phyloP scores from a whole-genome alignment of 1,139 yeast species.

The Blastobotrys apis region DNA sequence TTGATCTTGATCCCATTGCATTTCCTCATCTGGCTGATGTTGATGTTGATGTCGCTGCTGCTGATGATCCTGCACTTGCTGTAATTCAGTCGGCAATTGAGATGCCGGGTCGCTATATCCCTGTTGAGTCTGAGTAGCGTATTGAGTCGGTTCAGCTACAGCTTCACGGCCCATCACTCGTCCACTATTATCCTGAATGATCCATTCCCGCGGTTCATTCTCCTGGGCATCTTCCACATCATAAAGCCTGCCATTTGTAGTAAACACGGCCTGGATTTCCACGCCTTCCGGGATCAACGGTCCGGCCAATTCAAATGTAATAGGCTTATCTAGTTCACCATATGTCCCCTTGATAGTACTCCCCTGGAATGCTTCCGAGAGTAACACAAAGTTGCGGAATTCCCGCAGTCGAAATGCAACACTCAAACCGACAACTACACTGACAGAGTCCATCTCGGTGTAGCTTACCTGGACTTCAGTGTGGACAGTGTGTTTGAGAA shows the following conservation, averaged over 20 bases:
- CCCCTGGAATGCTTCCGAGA: conserved; percentile 22
- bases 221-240: conserved; percentile 9
- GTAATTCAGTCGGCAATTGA: background rate
- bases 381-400: conserved; percentile 24
- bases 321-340: conserved; percentile 29
- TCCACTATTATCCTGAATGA: background rate
- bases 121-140: conserved; percentile 9
- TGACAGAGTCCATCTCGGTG: conserved; percentile 26
- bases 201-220: background rate
- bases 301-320: conserved; percentile 21
- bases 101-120: background rate
- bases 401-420: conserved; percentile 32
- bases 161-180: conserved; percentile 1
- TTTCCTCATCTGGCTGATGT: background rate
- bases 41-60: too few relatives aligned
- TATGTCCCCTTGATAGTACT: conserved; percentile 15
- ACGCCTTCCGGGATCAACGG: conserved; percentile 16
- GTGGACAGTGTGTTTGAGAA: conserved; percentile 32
- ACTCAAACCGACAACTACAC: conserved; percentile 21
- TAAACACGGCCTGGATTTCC: conserved; percentile 19
- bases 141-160: background rate
- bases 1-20: conserved; percentile 2
- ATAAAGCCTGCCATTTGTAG: conserved; percentile 17
- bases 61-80: background rate
- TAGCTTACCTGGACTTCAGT: conserved; percentile 26